Evolutionary conservation across 129 eudicot species (phyloP).

Genomic region (Kitagawia praeruptora): DNA sequence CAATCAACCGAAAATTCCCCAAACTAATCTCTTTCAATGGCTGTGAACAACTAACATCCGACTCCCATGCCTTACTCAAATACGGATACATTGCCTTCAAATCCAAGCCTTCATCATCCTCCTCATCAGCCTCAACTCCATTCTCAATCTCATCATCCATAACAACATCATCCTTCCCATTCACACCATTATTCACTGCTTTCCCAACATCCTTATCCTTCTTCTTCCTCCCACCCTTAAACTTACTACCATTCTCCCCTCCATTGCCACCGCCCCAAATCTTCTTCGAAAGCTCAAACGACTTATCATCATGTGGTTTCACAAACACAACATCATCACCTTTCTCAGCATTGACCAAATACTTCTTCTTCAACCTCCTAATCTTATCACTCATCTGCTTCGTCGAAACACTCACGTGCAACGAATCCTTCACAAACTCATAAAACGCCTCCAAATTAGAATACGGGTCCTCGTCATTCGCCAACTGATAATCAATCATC

Average conservation of each 20-base stretch:
- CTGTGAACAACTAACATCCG: constrained; percentile 6
- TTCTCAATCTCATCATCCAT: constrained; percentile 4
- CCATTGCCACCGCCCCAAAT: constrained; percentile 45
- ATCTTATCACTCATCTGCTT: constrained; percentile 51
- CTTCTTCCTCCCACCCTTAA: background rate
- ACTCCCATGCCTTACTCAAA: constrained; percentile 20
- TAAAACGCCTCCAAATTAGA: constrained; percentile 41
- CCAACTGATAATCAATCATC: constrained; percentile 26
- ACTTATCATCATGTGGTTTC: constrained; percentile 33
- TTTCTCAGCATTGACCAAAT: constrained; percentile 28
- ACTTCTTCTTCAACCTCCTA: constrained; percentile 63
- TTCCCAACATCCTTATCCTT: background rate
- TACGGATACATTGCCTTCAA: constrained; percentile 28
- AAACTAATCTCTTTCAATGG: constrained; percentile 19
- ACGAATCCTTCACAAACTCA: constrained; percentile 27
- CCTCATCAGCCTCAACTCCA: constrained; percentile 1
- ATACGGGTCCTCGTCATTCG: constrained; percentile 33
- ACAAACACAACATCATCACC: constrained; percentile 30
- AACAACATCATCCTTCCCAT: constrained; percentile 9
- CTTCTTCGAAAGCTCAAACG: constrained; percentile 41
- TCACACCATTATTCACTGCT: constrained; percentile 8
- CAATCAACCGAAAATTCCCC: constrained; percentile 25
- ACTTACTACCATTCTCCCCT: background rate
- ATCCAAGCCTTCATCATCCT: constrained; percentile 14
- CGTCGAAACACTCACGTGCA: constrained; percentile 28